Conservation (phyloP, 225 moss, liverwort and hornwort species). For the Sphagnum contortum region DNA sequence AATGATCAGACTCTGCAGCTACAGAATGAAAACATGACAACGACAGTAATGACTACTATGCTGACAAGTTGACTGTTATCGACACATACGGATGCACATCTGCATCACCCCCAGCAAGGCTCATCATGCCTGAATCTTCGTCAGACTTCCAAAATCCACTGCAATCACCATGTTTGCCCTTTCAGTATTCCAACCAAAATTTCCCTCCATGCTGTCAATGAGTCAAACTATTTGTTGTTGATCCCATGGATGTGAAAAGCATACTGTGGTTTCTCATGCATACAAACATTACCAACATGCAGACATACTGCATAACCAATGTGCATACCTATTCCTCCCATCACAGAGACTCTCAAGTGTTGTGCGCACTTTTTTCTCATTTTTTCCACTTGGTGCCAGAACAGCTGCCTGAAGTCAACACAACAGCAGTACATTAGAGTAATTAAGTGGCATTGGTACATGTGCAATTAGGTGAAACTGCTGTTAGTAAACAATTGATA, state of each 20-base stretch:
- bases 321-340: slow-evolving; percentile 48
- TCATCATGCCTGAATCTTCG: slow-evolving; percentile 83
- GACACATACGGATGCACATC: slow-evolving; percentile 93
- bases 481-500: not conserved
- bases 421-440: not conserved
- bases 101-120: slow-evolving; percentile 79
- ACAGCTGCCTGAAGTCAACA: slow-evolving; percentile 59
- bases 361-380: slow-evolving; percentile 81
- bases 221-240: not conserved
- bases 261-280: not conserved
- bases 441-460: not conserved
- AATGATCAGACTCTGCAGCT: no score
- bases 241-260: no score
- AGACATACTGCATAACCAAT: not conserved
- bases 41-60: not conserved
- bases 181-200: not conserved
- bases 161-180: slow-evolving; percentile 13
- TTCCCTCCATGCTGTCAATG: not conserved
- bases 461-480: not conserved
- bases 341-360: slow-evolving; percentile 64
- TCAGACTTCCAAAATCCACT: slow-evolving; percentile 90
- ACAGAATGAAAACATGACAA: no score
- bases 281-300: not conserved
- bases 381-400: slow-evolving; percentile 60
- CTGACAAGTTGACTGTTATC: slow-evolving; percentile 57